Percentiles rank a stretch among this genome's conserved stretches.
These are phyloP conservation scores for Arthroderma sp. DNA, from an alignment of 2,329 filamentous ascomycete genomes.

Conservation along the genomic window DNA sequence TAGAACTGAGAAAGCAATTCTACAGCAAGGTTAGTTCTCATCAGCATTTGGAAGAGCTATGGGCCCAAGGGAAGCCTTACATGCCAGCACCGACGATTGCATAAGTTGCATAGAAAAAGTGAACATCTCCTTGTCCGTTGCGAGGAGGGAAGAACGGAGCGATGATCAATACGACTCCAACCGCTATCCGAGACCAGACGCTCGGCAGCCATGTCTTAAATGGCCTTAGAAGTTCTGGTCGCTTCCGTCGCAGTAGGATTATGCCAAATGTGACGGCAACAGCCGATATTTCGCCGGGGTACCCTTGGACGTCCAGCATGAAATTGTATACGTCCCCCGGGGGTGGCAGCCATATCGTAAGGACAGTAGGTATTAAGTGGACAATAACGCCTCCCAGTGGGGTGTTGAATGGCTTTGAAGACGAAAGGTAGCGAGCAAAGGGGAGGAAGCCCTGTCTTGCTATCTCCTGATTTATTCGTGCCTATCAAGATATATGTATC, in stretches of 20 bases:
- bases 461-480: conserved; percentile 60
- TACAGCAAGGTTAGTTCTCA: conserved; percentile 20
- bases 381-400: conserved; percentile 57
- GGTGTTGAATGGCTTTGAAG: conserved; percentile 54
- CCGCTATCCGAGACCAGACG: conserved; percentile 42
- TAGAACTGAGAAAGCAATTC: conserved; percentile 38
- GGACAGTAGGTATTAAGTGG: conserved; percentile 55
- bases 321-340: conserved; percentile 58
- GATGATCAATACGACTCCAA: conserved; percentile 9
- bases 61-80: conserved; percentile 22
- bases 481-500: conserved; percentile 35
- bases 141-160: conserved; percentile 31
- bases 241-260: conserved; percentile 47
- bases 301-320: conserved; percentile 60
- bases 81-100: conserved; percentile 38
- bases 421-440: conserved; percentile 48
- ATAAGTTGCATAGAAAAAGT: conserved; percentile 43
- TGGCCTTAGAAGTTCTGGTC: conserved; percentile 49
- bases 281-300: conserved; percentile 50
- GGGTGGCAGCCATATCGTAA: conserved; percentile 55
- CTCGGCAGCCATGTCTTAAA: conserved; percentile 55
- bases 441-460: conserved; percentile 60
- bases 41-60: not conserved
- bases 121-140: conserved; percentile 35
- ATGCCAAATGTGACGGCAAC: conserved; percentile 48